These are phyloP conservation scores for Calocybe gangraenosa DNA, from an alignment of 768 basidiomycete genomes.

Conservation along the genomic window DNA sequence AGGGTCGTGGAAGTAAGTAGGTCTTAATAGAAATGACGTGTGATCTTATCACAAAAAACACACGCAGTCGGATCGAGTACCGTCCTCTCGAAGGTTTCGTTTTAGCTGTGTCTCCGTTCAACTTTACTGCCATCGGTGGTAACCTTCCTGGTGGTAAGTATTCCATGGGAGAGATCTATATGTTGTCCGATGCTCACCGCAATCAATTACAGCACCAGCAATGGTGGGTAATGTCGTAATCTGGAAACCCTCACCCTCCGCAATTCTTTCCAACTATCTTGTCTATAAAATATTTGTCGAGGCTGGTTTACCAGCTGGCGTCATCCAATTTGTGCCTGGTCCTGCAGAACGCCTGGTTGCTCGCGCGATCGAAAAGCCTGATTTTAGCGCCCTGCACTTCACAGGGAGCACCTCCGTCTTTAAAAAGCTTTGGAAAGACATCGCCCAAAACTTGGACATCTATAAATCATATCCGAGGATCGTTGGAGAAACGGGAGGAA, in stretches of 20 bases:
- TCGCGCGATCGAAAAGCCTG: conserved; percentile 73
- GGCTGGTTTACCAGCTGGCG: conserved; percentile 90
- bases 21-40: neutral
- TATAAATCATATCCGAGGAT: conserved; percentile 92
- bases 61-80: conserved; percentile 83
- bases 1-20: conserved; percentile 90
- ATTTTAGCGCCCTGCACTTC: conserved; percentile 91
- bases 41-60: neutral
- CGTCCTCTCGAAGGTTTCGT: conserved; percentile 98
- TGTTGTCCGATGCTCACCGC: neutral
- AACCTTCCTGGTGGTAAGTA: conserved; percentile 68
- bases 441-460: conserved; percentile 79
- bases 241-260: conserved; percentile 97
- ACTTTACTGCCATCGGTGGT: conserved; percentile 97
- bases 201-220: conserved; percentile 59
- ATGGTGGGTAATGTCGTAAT: conserved; percentile 92
- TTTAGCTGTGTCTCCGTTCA: conserved; percentile 96
- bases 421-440: conserved; percentile 95
- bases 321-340: conserved; percentile 96
- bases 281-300: conserved; percentile 88
- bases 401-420: conserved; percentile 95
- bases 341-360: conserved; percentile 81
- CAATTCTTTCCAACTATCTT: conserved; percentile 94
- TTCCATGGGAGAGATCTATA: no score
- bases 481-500: conserved; percentile 97